Base-by-base conservation (phyloP, 768 basidiomycete species). In the Lactarius hengduanensis region DNA sequence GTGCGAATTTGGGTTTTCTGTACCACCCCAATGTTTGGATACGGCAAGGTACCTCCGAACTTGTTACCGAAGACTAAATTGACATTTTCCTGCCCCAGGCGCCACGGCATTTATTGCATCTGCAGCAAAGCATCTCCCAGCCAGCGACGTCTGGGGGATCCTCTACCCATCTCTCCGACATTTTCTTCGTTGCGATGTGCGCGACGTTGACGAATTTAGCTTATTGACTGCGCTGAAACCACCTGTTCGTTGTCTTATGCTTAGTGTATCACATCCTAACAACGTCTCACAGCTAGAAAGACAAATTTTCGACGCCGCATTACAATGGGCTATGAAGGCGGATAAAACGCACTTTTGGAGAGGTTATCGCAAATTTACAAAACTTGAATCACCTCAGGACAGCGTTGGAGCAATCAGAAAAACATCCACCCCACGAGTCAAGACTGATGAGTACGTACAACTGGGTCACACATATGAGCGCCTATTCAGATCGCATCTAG, bases 1-100 rank as follows among this genome's bases (percentile, higher is more conserved):
- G 90, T 61, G 87, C 89, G 0, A 89, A 90, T 0, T 78, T 94
- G 36, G 92, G 92, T 1, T 96, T 98, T 76, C 78, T 98, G 59
- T 96, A 93, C 71, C 97, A 99, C 75, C 96, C 97, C 0, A 96
- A 97, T 74, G 78, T 87, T 26, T 98, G 96, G 96, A 92, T 98
- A 75, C 83, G 95, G 64, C 93, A 98, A 83, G 92, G 96, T 89
- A 34, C n/a, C 76, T 63, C 43, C 3, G 56, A 15, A 34, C 50
- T 13, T 28, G 11, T 15, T 32, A 16, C 28, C 15, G 41, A 34
- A 22, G 7, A 43, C 4, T 11, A 20, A 55, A 16, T 57, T 67
- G 54, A 70, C 50, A 13, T 60, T 40, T 18, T 30, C 20, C 50
- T 11, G 18, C 53, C 36, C 10, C 67, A 96, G 95, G 91, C 28